These are phyloP conservation scores for Ophiocordyceps unilateralis DNA, from an alignment of 2,329 filamentous ascomycete genomes.

Conservation along the genomic window DNA sequence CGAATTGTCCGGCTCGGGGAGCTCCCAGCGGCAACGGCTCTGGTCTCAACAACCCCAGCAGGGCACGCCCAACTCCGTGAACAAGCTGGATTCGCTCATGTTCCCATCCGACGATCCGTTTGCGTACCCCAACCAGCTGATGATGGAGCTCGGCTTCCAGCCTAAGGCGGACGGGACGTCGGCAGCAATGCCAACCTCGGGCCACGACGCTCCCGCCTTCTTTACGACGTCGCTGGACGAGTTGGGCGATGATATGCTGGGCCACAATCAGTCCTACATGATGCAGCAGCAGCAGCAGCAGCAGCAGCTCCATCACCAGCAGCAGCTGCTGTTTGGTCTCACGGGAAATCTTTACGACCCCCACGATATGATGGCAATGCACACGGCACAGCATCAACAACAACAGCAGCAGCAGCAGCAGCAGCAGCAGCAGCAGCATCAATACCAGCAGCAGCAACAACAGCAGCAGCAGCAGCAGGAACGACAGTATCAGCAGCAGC, in stretches of 20 bases:
- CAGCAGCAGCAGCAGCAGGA: constrained; percentile 14
- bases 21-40: constrained; percentile 18
- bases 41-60: constrained; percentile 15
- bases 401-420: constrained; percentile 11
- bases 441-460: constrained; percentile 3
- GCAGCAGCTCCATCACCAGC: constrained; percentile 10
- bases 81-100: constrained; percentile 63
- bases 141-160: constrained; percentile 38
- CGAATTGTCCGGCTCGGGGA: constrained; percentile 24
- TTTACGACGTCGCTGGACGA: constrained; percentile 40
- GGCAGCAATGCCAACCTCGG: constrained; percentile 15
- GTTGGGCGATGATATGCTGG: constrained; percentile 57
- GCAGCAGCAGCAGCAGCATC: constrained; percentile 13
- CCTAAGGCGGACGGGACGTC: constrained; percentile 15
- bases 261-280: constrained; percentile 54
- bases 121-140: constrained; percentile 61
- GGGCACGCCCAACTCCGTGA: constrained; percentile 28
- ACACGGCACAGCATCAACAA: constrained; percentile 16
- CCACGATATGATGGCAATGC: constrained; percentile 20
- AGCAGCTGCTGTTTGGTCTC: constrained; percentile 17
- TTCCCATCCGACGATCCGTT: constrained; percentile 66
- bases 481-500: constrained; percentile 5
- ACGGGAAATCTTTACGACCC: constrained; percentile 26
- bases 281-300: constrained; percentile 34
- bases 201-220: constrained; percentile 27